Evolutionary conservation across 345 rosid genomes (phyloP).

Genomic region (Jatropha curcas): DNA sequence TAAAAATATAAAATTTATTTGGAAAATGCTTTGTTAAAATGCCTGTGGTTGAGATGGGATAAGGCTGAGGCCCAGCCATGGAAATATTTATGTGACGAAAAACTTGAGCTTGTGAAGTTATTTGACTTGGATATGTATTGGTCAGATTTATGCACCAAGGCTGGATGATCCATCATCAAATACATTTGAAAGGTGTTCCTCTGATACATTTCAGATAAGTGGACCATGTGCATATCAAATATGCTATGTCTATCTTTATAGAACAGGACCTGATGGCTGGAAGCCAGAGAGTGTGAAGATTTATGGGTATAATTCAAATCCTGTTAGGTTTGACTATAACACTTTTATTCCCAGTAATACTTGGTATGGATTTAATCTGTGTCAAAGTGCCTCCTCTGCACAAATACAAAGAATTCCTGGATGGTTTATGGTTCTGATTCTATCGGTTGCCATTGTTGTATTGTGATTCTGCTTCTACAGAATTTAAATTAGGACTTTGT

Average conservation of each 20-base stretch:
- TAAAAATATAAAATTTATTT: neutral
- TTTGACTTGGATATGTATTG: neutral
- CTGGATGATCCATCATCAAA: slow-evolving; percentile 27
- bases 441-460: slow-evolving; percentile 31
- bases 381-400: slow-evolving; percentile 51
- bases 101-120: neutral
- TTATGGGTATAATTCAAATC: neutral
- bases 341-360: neutral
- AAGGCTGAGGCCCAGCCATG: no score
- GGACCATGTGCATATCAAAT: slow-evolving; percentile 37
- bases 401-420: neutral
- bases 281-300: neutral
- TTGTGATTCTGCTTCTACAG: slow-evolving; percentile 11
- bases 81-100: neutral
- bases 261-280: slow-evolving; percentile 29
- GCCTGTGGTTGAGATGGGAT: neutral
- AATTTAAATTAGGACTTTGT: neutral
- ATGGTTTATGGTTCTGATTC: slow-evolving; percentile 15
- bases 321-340: neutral
- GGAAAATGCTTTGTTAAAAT: neutral
- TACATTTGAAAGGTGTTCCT: slow-evolving; percentile 32
- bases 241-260: slow-evolving; percentile 28
- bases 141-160: slow-evolving; percentile 34
- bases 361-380: slow-evolving; percentile 3
- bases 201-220: slow-evolving; percentile 28